phyloP scores from a whole-genome alignment of 176 grass and related monocot genomes.

The Aegilops bicornis region DNA sequence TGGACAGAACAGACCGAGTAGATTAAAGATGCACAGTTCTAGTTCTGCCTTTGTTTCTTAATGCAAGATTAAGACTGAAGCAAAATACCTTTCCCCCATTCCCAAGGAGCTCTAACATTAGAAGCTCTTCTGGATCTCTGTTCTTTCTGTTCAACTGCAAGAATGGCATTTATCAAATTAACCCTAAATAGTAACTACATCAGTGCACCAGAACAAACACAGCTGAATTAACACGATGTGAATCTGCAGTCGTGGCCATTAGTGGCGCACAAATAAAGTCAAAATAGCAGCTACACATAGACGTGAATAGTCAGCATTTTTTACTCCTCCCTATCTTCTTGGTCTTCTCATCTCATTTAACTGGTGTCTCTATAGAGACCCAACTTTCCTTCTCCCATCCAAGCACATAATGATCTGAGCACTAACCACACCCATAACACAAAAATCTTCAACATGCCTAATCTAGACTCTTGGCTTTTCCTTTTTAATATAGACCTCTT shows the following conservation, averaged over 20 bases:
- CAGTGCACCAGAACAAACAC: constrained; percentile 1
- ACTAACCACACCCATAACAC: background rate
- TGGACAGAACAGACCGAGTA: background rate
- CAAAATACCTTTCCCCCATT: constrained; percentile 81
- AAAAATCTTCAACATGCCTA: background rate
- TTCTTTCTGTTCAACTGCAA: constrained; percentile 74
- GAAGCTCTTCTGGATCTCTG: constrained; percentile 56
- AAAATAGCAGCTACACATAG: constrained; percentile 14
- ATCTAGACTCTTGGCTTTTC: background rate
- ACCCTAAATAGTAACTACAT: constrained; percentile 1
- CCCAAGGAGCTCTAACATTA: constrained; percentile 81
- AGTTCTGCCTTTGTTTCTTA: background rate
- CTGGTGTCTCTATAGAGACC: background rate
- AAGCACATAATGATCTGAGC: background rate
- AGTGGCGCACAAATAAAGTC: background rate
- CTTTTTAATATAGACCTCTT: background rate
- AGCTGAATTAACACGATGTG: background rate
- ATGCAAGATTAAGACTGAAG: constrained; percentile 18
- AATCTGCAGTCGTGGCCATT: background rate
- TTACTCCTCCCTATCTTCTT: background rate
- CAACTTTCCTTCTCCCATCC: background rate
- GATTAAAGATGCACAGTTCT: background rate
- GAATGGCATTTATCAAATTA: background rate
- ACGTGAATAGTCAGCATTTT: background rate
- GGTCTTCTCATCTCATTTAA: background rate